Base-by-base conservation (phyloP, 495 filamentous ascomycete species). In the Pseudoneurospora amorphoporcata region DNA sequence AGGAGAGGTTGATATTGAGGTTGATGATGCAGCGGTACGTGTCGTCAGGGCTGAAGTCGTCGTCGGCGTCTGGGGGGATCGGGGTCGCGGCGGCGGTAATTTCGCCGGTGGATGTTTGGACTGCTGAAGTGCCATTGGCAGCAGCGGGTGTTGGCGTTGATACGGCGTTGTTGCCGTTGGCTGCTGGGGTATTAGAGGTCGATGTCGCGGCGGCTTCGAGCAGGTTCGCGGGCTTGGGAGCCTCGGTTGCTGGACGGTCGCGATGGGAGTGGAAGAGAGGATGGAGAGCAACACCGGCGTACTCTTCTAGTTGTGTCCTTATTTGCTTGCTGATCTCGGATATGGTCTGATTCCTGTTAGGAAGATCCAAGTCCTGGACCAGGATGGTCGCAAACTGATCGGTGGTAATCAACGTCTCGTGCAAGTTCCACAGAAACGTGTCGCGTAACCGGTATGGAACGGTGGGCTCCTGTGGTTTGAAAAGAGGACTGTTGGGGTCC, bases 391-490 rank as follows among this genome's bases (percentile, higher is more conserved):
- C 96, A 81, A 98, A 99, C 75, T 95, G 91, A 78, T 99, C 95
- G 4, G 95, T 97, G 0, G 95, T 99, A 12, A 94, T 91, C 39
- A 97, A 83, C 2, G 92, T 92, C 83, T 99, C 95, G 81, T 98
- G 94, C 10, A 99, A 86, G 78, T 99, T 99, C 95, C 95, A 99
- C 35, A 98, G 81, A 78, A 99, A 98, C 37, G 90, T 91, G 75
- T 99, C 95, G 80, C 97, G 94, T 41, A 99, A 85, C 68, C 95
- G 87, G 79, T 91, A 97, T 4, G 92, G 89, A 17, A 94, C 90
- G 32, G 93, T 90, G 68, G 87, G 82, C 47, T 98, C 94, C 39
- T 90, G 91, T 35, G 85, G 83, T 76, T 88, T 89, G 82, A 95
- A 97, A n/a, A 90, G 88, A 6, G 92, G 90, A 71, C 92, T 81